Percentiles rank a stretch among this genome's conserved stretches.
Evolutionary conservation across 2,329 filamentous ascomycete genomes (phyloP).

Genomic region (Incumbomyces delicatus): DNA sequence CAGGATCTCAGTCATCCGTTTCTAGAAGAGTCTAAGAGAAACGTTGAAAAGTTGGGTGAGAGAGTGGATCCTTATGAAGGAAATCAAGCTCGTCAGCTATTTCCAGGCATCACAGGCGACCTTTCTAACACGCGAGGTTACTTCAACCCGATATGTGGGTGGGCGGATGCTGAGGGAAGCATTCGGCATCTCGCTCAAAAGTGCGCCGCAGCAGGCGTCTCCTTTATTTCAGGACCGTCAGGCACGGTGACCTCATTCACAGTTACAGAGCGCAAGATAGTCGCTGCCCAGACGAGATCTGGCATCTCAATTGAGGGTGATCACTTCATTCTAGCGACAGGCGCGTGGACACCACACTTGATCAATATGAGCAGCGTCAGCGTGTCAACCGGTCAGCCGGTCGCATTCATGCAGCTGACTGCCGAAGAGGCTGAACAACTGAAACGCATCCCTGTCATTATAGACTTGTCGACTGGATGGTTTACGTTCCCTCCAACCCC

Average conservation of each 20-base stretch:
- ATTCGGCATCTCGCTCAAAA: neutral
- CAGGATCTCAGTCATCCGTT: neutral
- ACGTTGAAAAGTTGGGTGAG: slow-evolving; percentile 13
- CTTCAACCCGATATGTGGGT: slow-evolving; percentile 35
- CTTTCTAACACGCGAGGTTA: slow-evolving; percentile 25
- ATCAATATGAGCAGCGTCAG: slow-evolving; percentile 63
- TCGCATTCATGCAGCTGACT: slow-evolving; percentile 70
- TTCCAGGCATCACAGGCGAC: neutral
- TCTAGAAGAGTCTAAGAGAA: neutral
- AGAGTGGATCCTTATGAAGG: slow-evolving; percentile 1
- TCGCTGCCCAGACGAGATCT: slow-evolving; percentile 2
- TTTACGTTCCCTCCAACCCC: slow-evolving; percentile 44
- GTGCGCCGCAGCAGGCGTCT: slow-evolving; percentile 9
- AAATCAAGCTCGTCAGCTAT: neutral
- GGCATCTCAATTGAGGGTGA: neutral
- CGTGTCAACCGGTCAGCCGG: slow-evolving; percentile 68
- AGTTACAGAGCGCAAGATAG: slow-evolving; percentile 10
- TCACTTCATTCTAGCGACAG: slow-evolving; percentile 58
- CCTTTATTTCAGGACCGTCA: slow-evolving; percentile 9
- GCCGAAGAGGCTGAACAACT: slow-evolving; percentile 59
- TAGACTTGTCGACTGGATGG: slow-evolving; percentile 39
- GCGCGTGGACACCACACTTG: slow-evolving; percentile 75
- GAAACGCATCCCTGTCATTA: slow-evolving; percentile 53
- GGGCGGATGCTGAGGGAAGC: slow-evolving; percentile 33
- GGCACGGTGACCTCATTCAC: slow-evolving; percentile 21